A percentile compares a stretch with the other conserved stretches of the same genome.
Evolutionary conservation across 306 rosid genomes (phyloP).

Genomic region (Argentina anserina): DNA sequence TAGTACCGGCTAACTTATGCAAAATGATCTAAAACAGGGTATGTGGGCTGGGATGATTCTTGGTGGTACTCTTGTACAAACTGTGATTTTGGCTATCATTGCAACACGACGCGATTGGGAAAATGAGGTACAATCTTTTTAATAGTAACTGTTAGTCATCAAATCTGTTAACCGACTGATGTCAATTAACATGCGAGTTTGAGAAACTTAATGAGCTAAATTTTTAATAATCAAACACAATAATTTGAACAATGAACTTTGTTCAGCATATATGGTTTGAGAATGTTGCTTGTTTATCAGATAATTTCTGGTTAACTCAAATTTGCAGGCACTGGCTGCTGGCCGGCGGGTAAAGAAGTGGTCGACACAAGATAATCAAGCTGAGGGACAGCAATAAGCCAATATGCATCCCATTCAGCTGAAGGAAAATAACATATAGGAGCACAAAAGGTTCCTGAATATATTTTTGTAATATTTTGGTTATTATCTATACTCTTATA

Average conservation of each 20-base stretch:
- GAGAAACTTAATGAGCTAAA: not conserved
- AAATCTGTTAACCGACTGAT: not conserved
- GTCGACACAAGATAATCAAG: conserved; percentile 17
- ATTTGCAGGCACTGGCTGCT: conserved; percentile 48
- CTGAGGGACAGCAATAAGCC: conserved; percentile 1
- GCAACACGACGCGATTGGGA: conserved; percentile 30
- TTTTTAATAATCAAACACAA: not conserved
- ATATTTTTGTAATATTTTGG: no score
- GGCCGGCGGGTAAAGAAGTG: conserved; percentile 34
- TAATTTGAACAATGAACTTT: not conserved
- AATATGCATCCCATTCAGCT: no score
- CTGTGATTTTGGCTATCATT: conserved; percentile 38
- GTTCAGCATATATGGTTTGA: not conserved
- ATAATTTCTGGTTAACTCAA: not conserved
- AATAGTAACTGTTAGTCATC: not conserved
- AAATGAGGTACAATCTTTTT: not conserved
- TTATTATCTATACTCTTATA: no score
- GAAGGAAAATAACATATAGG: no score
- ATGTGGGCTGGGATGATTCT: conserved; percentile 78
- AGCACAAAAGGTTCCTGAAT: no score
- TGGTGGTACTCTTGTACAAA: conserved; percentile 67
- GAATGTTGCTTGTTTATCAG: not conserved
- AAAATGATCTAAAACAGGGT: conserved; percentile 35
- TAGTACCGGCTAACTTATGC: not conserved
- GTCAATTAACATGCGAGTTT: not conserved